phyloP scores from a whole-genome alignment of 768 basidiomycete genomes.

The Termitomyces sp. region DNA sequence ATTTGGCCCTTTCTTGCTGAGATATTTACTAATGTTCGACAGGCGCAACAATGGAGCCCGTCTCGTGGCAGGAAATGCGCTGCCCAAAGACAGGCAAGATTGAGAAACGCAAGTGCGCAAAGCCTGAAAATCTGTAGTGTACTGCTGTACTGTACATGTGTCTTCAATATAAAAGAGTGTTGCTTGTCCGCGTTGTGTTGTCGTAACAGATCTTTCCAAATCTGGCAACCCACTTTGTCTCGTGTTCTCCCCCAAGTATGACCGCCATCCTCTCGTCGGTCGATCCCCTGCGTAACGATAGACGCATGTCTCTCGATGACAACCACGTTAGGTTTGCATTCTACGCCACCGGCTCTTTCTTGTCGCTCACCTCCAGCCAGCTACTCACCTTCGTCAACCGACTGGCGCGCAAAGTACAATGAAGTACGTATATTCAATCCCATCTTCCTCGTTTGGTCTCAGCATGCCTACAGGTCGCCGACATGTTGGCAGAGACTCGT shows the following conservation, averaged over 20 bases:
- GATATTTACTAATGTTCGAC: background rate
- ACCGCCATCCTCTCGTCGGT: constrained; percentile 60
- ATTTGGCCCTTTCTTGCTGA: constrained; percentile 14
- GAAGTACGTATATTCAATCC: constrained; percentile 32
- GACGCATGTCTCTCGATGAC: constrained; percentile 63
- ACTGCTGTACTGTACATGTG: background rate
- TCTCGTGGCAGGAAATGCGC: constrained; percentile 90
- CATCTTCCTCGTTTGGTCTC: background rate
- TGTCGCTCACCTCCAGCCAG: constrained; percentile 28
- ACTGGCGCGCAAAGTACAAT: constrained; percentile 78
- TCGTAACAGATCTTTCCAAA: constrained; percentile 11
- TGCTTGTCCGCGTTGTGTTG: constrained; percentile 1
- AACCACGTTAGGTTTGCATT: constrained; percentile 48
- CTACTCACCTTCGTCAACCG: constrained; percentile 47
- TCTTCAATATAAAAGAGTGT: background rate
- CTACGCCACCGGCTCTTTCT: constrained; percentile 7
- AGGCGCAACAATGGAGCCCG: constrained; percentile 81
- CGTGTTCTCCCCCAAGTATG: constrained; percentile 27
- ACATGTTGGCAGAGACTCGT: constrained; percentile 80
- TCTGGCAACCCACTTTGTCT: constrained; percentile 6
- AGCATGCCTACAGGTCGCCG: constrained; percentile 43
- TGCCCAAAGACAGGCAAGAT: constrained; percentile 75
- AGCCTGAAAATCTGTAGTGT: constrained; percentile 59
- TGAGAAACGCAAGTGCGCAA: constrained; percentile 84
- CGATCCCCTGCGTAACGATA: constrained; percentile 54